These are phyloP conservation scores for Cladosporium sp. DNA, from an alignment of 2,329 filamentous ascomycete species.

Conservation along the genomic window DNA sequence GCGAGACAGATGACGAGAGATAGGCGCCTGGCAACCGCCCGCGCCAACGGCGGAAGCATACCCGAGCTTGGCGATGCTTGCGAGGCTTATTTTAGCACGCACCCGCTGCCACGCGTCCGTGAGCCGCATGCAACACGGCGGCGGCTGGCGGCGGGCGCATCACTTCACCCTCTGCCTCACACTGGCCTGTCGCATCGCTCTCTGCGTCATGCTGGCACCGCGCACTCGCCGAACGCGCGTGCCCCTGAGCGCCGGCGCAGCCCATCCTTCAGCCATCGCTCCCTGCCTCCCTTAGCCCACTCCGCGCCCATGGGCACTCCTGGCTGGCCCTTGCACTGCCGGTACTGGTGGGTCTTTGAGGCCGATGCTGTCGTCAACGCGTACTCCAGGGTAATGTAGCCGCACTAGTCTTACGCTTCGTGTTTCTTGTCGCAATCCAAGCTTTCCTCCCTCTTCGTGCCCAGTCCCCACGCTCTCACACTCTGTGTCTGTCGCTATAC, in stretches of 20 bases:
- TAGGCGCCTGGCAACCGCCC: no score
- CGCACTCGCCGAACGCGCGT: background rate
- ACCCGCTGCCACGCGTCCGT: no score
- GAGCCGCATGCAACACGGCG: no score
- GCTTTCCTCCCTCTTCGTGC: conserved; percentile 6
- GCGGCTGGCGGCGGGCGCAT: no score
- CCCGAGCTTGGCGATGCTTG: no score
- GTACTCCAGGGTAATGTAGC: conserved; percentile 3
- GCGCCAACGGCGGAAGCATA: no score
- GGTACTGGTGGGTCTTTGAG: conserved; percentile 6
- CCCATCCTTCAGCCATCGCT: background rate
- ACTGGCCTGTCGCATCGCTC: no score
- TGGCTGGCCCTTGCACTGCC: background rate
- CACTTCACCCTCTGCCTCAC: no score
- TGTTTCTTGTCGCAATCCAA: conserved; percentile 10
- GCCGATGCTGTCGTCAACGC: conserved; percentile 9
- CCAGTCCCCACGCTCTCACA: conserved; percentile 4
- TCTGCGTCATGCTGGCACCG: background rate
- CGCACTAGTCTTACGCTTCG: conserved; percentile 7
- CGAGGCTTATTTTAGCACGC: no score
- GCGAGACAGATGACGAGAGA: no score
- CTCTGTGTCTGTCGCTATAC: conserved; percentile 10
- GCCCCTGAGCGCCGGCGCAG: background rate
- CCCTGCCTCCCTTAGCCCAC: background rate
- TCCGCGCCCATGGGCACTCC: conserved; percentile 4